Percentiles rank a stretch among this genome's conserved stretches.
Conservation (phyloP, 805 yeast species). For the Saccharomycopsis oosterbeekiorum region DNA sequence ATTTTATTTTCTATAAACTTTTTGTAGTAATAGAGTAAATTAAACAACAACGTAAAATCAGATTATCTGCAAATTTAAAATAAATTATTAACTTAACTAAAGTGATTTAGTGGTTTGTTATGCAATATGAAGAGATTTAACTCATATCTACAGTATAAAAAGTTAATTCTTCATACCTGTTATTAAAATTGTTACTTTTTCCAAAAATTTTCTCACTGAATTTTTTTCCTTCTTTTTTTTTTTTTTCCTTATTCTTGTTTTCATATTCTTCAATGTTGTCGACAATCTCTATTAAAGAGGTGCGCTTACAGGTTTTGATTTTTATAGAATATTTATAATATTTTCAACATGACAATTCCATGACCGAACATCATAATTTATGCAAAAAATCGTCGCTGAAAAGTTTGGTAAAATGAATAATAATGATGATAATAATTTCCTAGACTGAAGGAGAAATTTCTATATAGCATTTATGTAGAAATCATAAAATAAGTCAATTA, state of each 20-base stretch:
- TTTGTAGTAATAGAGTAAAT: too few species aligned
- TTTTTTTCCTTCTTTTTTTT: background rate
- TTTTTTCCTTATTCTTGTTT: background rate
- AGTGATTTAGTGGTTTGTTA: background rate
- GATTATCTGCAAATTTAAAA: background rate
- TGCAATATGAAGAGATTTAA: background rate
- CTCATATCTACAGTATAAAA: background rate
- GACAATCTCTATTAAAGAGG: background rate
- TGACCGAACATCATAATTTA: too few species aligned
- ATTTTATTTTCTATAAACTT: too few species aligned
- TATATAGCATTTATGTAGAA: background rate
- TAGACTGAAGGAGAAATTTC: background rate
- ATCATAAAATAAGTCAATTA: constrained; percentile 72
- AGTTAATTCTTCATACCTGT: background rate
- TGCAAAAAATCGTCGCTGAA: background rate
- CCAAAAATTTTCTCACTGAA: background rate
- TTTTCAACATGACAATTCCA: background rate
- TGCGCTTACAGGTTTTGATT: background rate
- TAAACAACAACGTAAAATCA: too few species aligned
- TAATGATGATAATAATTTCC: background rate
- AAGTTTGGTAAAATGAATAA: background rate
- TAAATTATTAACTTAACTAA: too few species aligned
- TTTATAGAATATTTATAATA: background rate
- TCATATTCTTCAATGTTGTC: background rate
- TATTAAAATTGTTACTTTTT: background rate